Percentiles rank a stretch among this genome's conserved stretches.
Conservation (phyloP, 768 basidiomycete species). For the Psilocybe sp. region DNA sequence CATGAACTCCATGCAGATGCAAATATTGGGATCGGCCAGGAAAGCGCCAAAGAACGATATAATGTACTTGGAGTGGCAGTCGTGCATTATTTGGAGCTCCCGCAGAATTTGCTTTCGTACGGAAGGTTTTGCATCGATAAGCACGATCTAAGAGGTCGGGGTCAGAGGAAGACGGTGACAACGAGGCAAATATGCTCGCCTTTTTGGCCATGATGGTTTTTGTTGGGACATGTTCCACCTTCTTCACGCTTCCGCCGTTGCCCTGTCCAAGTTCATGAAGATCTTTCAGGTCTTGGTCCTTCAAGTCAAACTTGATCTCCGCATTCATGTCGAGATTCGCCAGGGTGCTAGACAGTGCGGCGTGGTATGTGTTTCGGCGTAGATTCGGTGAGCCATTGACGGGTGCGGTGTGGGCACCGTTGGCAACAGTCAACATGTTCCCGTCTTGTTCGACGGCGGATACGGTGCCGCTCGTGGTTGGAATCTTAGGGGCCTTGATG, state of each 20-base stretch:
- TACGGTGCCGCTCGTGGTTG: constrained; percentile 36
- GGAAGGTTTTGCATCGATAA: constrained; percentile 94
- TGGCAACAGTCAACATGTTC: constrained; percentile 46
- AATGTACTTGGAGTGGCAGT: constrained; percentile 91
- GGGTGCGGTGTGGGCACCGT: constrained; percentile 45
- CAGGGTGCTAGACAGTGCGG: constrained; percentile 76
- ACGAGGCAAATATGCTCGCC: constrained; percentile 42
- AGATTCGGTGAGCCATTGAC: constrained; percentile 54
- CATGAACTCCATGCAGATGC: constrained; percentile 98
- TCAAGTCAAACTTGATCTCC: constrained; percentile 81
- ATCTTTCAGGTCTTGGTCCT: constrained; percentile 88
- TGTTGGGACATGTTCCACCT: constrained; percentile 89
- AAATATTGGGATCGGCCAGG: constrained; percentile 95
- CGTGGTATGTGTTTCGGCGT: constrained; percentile 73
- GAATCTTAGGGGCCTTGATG: constrained; percentile 67
- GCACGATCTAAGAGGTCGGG: constrained; percentile 64
- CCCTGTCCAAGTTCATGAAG: constrained; percentile 91
- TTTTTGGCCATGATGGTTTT: constrained; percentile 98
- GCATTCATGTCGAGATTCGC: constrained; percentile 85
- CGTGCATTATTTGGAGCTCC: constrained; percentile 98
- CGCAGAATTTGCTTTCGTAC: constrained; percentile 97
- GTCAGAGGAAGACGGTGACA: constrained; percentile 1
- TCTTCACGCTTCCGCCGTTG: constrained; percentile 96
- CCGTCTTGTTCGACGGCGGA: constrained; percentile 39
- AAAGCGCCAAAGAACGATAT: constrained; percentile 98